Evolutionary conservation across 495 filamentous ascomycete genomes (phyloP).

Genomic region (Xylaria palmicola): DNA sequence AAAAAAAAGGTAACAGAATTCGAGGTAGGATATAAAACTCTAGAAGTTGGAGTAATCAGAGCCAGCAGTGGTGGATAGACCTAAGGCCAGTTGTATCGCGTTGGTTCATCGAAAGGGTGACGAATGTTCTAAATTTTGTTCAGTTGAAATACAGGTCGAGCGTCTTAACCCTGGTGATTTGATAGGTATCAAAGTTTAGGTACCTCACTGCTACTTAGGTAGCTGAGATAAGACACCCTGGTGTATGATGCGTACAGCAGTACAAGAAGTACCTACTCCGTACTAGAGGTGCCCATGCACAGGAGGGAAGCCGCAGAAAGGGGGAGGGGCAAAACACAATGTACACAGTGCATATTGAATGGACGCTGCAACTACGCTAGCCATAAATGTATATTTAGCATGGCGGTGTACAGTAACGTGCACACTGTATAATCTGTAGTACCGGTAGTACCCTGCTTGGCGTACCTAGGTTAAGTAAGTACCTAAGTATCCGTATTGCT

Average conservation of each 20-base stretch:
- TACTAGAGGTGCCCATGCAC: too few species aligned
- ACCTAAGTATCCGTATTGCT: too few species aligned
- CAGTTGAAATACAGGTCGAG: not conserved
- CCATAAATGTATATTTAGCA: too few species aligned
- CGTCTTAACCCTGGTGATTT: not conserved
- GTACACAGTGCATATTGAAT: not conserved
- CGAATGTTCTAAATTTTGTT: not conserved
- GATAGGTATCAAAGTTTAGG: not conserved
- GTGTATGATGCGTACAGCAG: too few species aligned
- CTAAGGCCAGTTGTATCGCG: not conserved
- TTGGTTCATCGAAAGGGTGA: conserved; percentile 3
- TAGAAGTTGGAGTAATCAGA: not conserved
- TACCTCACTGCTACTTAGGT: not conserved
- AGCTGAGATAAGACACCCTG: too few species aligned
- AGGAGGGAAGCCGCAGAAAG: not conserved
- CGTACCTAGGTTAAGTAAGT: not conserved
- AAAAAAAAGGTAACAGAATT: not conserved
- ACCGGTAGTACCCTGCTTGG: not conserved
- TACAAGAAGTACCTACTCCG: too few species aligned
- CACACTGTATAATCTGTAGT: not conserved
- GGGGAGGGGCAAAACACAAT: not conserved
- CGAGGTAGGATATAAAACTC: not conserved
- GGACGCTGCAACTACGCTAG: too few species aligned
- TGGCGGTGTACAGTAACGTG: too few species aligned
- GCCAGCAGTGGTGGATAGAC: not conserved